Conservation (phyloP, 164 flowering plant species). For the Paratinospora sagittata region DNA sequence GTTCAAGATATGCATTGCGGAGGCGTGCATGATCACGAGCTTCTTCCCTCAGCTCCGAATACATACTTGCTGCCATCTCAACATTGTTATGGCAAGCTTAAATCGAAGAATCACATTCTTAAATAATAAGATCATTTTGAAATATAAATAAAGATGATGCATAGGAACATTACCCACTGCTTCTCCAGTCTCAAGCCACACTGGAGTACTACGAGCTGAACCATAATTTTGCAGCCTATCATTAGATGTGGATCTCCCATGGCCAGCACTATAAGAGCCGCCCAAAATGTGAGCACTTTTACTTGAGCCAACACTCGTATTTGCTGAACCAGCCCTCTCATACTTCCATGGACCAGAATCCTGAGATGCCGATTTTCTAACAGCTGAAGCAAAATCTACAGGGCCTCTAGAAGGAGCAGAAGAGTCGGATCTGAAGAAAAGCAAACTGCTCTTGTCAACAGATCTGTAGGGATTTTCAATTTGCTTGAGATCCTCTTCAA, state of each 20-base stretch:
- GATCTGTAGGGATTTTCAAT: conserved; percentile 43
- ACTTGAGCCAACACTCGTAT: conserved; percentile 62
- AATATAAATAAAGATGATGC: conserved; percentile 17
- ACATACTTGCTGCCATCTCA: conserved; percentile 82
- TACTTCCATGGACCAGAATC: conserved; percentile 79
- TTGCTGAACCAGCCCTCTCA: conserved; percentile 59
- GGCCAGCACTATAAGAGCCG: conserved; percentile 46
- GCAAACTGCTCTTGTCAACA: conserved; percentile 54
- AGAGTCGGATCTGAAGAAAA: conserved; percentile 55
- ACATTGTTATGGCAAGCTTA: conserved; percentile 32
- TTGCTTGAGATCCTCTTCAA: conserved; percentile 56
- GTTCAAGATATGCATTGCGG: conserved; percentile 90
- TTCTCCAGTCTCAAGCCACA: conserved; percentile 98
- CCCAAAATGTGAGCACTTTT: conserved; percentile 57
- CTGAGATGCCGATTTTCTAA: conserved; percentile 70
- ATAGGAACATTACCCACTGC: conserved; percentile 75
- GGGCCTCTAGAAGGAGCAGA: conserved; percentile 54
- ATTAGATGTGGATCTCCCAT: conserved; percentile 45
- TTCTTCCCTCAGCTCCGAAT: conserved; percentile 86
- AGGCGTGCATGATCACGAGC: conserved; percentile 94
- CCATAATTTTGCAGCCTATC: conserved; percentile 59
- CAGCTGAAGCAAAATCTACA: conserved; percentile 88
- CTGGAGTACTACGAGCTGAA: conserved; percentile 61
- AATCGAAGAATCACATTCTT: conserved; percentile 16
- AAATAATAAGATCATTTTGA: conserved; percentile 8